These are phyloP conservation scores for Rhypophila decipiens DNA, from an alignment of 495 filamentous ascomycete genomes.

Conservation along the genomic window DNA sequence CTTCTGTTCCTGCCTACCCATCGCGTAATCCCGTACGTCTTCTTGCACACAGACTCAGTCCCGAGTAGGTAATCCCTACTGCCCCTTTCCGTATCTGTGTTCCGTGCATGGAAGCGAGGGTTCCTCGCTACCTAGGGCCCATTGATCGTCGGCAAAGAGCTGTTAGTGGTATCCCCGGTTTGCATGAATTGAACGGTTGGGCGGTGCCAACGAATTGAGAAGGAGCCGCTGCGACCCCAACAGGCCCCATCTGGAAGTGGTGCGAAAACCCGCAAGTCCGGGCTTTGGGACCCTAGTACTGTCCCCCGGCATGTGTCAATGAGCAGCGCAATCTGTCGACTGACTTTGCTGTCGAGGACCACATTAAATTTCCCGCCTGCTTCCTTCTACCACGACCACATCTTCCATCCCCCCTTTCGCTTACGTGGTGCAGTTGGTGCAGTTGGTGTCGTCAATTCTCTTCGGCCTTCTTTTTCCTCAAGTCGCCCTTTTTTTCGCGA, in stretches of 20 bases:
- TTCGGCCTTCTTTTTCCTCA: neutral
- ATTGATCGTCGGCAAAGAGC: too few relatives aligned
- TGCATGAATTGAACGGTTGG: too few relatives aligned
- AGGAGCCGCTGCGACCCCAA: neutral
- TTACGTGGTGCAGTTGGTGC: neutral
- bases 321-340: constrained; percentile 18
- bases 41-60: too few relatives aligned
- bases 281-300: constrained; percentile 4
- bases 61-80: too few relatives aligned
- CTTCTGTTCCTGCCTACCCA: too few relatives aligned
- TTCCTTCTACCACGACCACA: constrained; percentile 4
- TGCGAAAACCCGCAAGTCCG: constrained; percentile 9
- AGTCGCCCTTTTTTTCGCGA: too few relatives aligned
- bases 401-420: neutral
- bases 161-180: too few relatives aligned
- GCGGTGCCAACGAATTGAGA: neutral
- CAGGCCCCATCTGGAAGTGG: neutral
- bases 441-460: neutral
- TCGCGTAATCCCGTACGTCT: too few relatives aligned
- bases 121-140: too few relatives aligned
- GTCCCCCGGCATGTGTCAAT: constrained; percentile 11
- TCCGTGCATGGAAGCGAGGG: too few relatives aligned
- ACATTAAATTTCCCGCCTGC: constrained; percentile 9
- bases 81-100: too few relatives aligned
- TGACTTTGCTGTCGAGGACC: constrained; percentile 6